Base-by-base conservation (phyloP, 768 basidiomycete genomes). In the Termitomyces heimii region DNA sequence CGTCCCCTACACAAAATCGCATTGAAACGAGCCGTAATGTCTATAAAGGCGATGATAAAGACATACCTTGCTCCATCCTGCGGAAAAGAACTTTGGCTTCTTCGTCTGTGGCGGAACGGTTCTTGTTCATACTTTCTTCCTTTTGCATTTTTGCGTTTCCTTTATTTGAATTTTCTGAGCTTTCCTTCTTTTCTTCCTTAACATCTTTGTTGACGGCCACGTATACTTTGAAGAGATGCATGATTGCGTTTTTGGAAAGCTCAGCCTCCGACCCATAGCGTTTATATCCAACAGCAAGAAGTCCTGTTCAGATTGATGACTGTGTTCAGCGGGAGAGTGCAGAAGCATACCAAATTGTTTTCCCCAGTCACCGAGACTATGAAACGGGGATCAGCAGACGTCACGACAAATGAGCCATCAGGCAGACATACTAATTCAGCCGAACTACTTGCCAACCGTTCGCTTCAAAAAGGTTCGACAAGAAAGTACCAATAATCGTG, bases 401-500 rank as follows among this genome's bases (percentile, higher is more conserved):
- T 22, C 2, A 31, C n/a, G 29, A 28, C 9, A 14, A 29, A 45
- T 5, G 16, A 28, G 24, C 4, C 5, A n/a, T 24, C 16, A 24
- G 29, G 13, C 16, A 39, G 35, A 53, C 48, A n/a, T 39, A 59
- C 58, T 98, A 98, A 70, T 98, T 98, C 69, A 96, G 73, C 0
- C 88, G 81, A 37, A 82, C 70, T 16, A 94, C 93, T 13, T 92
- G 81, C 93, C 92, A 98, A 14, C 95, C 95, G 63, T 86, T 91
- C 8, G 90, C 81, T 66, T 85, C 88, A 77, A 97, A 94, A 39
- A 98, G 65, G 73, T 97, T 98, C 13, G 82, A 77, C 56, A 97
- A 72, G 75, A 96, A 96, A 0, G 92, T 88, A 24, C 96, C 95
- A 66, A 98, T 95, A 69, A 98, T 98, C 8, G 96, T 98, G 54